These are phyloP conservation scores for Candida quercuum DNA, from an alignment of 805 yeast species.

Conservation along the genomic window DNA sequence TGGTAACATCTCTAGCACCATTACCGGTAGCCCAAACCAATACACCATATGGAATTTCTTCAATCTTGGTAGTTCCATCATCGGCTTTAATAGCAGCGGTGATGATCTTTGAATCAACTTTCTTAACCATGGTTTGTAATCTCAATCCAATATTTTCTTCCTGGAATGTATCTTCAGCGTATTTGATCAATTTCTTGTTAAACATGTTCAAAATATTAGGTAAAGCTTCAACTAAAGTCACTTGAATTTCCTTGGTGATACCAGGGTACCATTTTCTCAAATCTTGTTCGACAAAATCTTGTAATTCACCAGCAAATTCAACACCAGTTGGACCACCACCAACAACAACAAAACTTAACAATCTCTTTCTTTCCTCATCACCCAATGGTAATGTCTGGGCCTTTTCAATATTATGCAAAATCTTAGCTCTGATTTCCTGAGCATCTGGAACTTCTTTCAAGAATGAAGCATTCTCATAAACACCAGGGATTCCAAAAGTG, in stretches of 20 bases:
- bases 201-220: constrained; percentile 82
- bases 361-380: constrained; percentile 76
- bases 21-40: constrained; percentile 98
- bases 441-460: constrained; percentile 90
- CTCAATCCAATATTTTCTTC: constrained; percentile 64
- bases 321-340: constrained; percentile 99
- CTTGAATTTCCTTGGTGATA: constrained; percentile 74
- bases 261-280: constrained; percentile 85
- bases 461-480: constrained; percentile 80
- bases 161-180: constrained; percentile 74
- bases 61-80: constrained; percentile 54
- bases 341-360: constrained; percentile 84
- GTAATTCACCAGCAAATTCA: constrained; percentile 94
- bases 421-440: constrained; percentile 70
- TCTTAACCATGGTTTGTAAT: constrained; percentile 84
- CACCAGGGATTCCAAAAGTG: constrained; percentile 94
- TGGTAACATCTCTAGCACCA: constrained; percentile 74
- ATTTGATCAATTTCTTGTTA: constrained; percentile 61
- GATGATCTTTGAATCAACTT: constrained; percentile 68
- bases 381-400: constrained; percentile 72
- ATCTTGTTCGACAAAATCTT: constrained; percentile 91
- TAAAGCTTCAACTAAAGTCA: constrained; percentile 83
- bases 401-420: constrained; percentile 85
- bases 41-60: constrained; percentile 81
- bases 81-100: constrained; percentile 62